Evolutionary conservation across 202 grass and related monocot genomes (phyloP).

Genomic region (Eragrostis tef): DNA sequence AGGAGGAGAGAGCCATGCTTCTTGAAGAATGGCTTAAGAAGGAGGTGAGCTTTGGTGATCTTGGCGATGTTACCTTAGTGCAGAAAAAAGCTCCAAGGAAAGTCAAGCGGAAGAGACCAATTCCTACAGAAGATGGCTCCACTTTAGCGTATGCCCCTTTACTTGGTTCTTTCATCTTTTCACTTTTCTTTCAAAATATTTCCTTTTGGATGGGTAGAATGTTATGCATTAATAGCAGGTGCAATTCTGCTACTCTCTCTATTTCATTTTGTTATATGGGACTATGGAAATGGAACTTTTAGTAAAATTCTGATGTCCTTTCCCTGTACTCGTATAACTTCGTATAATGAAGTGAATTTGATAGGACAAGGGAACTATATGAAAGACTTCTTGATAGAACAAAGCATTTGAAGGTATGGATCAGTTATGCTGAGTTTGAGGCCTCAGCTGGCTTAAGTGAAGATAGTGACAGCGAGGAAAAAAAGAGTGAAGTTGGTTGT

Average conservation of each 20-base stretch:
- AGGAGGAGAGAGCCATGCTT: conserved; percentile 96
- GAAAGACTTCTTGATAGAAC: conserved; percentile 85
- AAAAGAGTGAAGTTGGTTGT: conserved; percentile 52
- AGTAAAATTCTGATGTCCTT: too few species aligned
- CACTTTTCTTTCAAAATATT: conserved; percentile 8
- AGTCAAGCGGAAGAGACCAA: conserved; percentile 86
- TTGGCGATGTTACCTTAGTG: conserved; percentile 76
- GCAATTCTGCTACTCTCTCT: not conserved
- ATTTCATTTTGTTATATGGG: not conserved
- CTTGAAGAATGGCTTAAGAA: conserved; percentile 92
- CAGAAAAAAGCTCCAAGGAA: conserved; percentile 88
- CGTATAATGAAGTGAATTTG: conserved; percentile 67
- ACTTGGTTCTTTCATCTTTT: conserved; percentile 24
- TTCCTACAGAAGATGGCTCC: conserved; percentile 73
- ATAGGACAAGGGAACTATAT: conserved; percentile 73
- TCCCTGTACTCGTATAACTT: too few species aligned
- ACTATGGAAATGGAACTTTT: not conserved
- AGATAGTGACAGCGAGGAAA: conserved; percentile 52
- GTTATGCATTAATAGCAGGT: not conserved
- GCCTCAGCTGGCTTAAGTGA: conserved; percentile 66
- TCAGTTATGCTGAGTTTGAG: conserved; percentile 93
- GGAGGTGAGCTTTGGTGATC: conserved; percentile 68
- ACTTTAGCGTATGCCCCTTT: conserved; percentile 65
- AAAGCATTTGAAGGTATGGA: conserved; percentile 89
- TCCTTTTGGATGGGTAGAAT: not conserved